A percentile compares a stretch with the other conserved stretches of the same genome.
Evolutionary conservation across 1,284 basidiomycete genomes (phyloP).

Genomic region (Pseudomicrostroma phylloplanum): DNA sequence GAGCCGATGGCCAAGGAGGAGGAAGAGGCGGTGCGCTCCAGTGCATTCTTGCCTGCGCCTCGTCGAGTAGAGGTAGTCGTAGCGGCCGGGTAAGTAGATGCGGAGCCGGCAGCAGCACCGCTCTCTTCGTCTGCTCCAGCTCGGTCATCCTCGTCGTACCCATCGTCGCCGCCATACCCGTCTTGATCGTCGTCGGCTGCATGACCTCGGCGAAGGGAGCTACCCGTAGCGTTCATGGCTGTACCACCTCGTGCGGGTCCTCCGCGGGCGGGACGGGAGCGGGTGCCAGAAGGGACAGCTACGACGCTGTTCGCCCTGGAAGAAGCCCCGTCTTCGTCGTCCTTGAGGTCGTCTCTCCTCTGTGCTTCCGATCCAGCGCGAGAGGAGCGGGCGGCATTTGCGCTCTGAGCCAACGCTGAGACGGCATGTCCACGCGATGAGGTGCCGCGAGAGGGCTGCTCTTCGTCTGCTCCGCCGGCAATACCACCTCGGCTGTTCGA

Average conservation of each 20-base stretch:
- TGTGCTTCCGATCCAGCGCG: slow-evolving; percentile 13
- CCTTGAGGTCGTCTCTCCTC: neutral
- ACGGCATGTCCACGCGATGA: no score
- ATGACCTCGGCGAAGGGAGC: neutral
- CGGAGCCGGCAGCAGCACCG: no score
- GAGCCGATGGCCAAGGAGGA: no score
- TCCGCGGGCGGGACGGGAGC: neutral
- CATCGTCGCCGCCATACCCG: slow-evolving; percentile 22
- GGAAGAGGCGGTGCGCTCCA: no score
- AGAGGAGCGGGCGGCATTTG: neutral
- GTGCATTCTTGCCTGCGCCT: neutral
- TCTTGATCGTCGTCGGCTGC: slow-evolving; percentile 23
- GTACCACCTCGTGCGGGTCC: no score
- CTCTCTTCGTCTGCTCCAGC: slow-evolving; percentile 6
- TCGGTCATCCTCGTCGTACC: slow-evolving; percentile 20
- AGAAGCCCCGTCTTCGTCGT: neutral
- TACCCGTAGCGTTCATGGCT: neutral
- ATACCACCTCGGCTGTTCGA: neutral
- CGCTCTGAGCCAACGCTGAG: no score
- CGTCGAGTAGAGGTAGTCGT: neutral
- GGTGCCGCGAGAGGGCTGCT: no score
- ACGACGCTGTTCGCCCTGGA: neutral
- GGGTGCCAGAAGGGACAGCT: neutral
- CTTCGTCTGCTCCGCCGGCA: neutral
- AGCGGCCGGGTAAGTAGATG: no score